These are phyloP conservation scores for Xenoacremonium recifei DNA, from an alignment of 2,329 filamentous ascomycete genomes.

Conservation along the genomic window DNA sequence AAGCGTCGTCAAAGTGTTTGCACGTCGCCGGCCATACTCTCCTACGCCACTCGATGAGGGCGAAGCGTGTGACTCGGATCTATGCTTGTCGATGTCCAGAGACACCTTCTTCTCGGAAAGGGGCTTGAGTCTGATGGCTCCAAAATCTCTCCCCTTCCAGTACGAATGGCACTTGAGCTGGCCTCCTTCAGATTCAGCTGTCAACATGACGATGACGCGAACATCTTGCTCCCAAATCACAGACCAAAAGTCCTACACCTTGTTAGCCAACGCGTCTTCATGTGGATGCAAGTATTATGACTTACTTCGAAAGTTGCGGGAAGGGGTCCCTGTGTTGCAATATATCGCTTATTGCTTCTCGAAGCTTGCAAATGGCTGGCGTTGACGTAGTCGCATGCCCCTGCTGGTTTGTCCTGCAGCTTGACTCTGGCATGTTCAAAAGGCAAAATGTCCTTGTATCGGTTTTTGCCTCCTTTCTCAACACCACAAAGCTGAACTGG, in stretches of 20 bases:
- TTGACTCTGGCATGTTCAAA: constrained; percentile 92
- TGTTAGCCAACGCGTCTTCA: constrained; percentile 23
- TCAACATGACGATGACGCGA: constrained; percentile 93
- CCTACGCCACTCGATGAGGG: constrained; percentile 22
- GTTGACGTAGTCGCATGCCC: constrained; percentile 90
- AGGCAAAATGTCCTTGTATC: constrained; percentile 96
- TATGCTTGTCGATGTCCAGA: constrained; percentile 63
- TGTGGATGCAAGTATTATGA: too few species aligned
- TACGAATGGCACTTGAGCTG: constrained; percentile 95
- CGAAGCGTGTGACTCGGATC: constrained; percentile 34
- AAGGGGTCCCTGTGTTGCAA: constrained; percentile 90
- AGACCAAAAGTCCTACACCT: constrained; percentile 86
- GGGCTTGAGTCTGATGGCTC: constrained; percentile 69
- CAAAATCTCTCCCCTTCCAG: constrained; percentile 80
- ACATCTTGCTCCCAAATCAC: constrained; percentile 97
- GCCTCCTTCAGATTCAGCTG: constrained; percentile 88
- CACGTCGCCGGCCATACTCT: constrained; percentile 49
- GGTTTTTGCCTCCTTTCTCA: constrained; percentile 91
- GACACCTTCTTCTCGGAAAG: constrained; percentile 82
- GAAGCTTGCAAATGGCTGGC: constrained; percentile 81
- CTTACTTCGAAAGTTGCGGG: constrained; percentile 87
- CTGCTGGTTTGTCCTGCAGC: constrained; percentile 63
- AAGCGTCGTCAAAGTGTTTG: constrained; percentile 51
- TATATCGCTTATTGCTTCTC: constrained; percentile 87
- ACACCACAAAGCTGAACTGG: constrained; percentile 81